Evolutionary conservation across 345 rosid species (phyloP).

Genomic region (Syzygium grande): DNA sequence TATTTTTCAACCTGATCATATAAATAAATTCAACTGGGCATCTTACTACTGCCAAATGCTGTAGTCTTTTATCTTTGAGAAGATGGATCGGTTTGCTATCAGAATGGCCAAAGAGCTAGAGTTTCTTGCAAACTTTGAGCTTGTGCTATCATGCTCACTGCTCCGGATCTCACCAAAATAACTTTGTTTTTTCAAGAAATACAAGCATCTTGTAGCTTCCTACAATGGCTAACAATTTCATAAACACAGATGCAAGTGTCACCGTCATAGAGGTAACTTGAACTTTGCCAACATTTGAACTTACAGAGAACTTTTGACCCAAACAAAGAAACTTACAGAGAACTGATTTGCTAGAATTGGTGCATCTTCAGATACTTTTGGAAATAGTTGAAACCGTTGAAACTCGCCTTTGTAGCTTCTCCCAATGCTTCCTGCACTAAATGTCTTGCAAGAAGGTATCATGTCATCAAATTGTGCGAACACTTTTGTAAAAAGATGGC

Average conservation of each 20-base stretch:
- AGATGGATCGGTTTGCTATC: not conserved
- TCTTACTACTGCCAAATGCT: not conserved
- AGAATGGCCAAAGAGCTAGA: not conserved
- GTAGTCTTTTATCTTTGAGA: not conserved
- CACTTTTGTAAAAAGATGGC: not conserved
- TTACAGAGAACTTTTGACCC: slow-evolving; percentile 60
- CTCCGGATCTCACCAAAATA: not conserved
- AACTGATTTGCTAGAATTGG: slow-evolving; percentile 86
- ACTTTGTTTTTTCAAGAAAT: not conserved
- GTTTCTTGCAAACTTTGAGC: not conserved
- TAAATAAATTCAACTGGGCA: not conserved
- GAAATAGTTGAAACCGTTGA: slow-evolving; percentile 76
- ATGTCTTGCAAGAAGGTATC: not conserved
- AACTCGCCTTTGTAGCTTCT: slow-evolving; percentile 87
- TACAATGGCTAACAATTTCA: not conserved
- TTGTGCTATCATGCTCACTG: not conserved
- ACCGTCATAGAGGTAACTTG: not conserved
- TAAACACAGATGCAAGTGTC: not conserved
- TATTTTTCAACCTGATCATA: not conserved
- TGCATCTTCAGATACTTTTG: slow-evolving; percentile 61
- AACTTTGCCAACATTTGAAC: slow-evolving; percentile 16
- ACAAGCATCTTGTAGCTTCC: not conserved
- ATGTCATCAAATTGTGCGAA: not conserved
- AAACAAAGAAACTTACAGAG: slow-evolving; percentile 54
- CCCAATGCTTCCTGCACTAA: slow-evolving; percentile 66